A percentile compares a stretch with the other conserved stretches of the same genome.
These are phyloP conservation scores for Chimonanthus praecox DNA, from an alignment of 164 flowering plant species.

Conservation along the genomic window DNA sequence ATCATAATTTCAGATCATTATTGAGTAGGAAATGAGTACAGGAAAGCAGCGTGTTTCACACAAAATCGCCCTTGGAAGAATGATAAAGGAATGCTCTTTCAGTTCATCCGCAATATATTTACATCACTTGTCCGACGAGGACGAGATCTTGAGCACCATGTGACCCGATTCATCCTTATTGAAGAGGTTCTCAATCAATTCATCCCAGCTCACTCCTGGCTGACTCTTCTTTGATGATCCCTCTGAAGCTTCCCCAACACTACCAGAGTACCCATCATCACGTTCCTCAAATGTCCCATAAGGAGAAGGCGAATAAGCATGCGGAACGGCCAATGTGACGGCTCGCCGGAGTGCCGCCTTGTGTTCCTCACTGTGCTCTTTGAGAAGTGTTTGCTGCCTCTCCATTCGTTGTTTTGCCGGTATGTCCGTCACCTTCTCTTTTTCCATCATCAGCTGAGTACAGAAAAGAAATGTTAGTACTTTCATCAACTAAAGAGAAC, in stretches of 20 bases:
- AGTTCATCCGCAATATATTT: neutral
- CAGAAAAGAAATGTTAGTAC: neutral
- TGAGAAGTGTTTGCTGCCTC: conserved; percentile 48
- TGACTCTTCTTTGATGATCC: conserved; percentile 32
- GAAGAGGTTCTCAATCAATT: conserved; percentile 56
- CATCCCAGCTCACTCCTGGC: conserved; percentile 61
- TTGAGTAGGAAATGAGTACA: neutral
- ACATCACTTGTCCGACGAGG: neutral
- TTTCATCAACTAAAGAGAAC: neutral
- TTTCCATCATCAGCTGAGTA: conserved; percentile 64
- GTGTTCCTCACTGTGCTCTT: conserved; percentile 68
- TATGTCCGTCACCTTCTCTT: conserved; percentile 55
- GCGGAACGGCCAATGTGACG: conserved; percentile 55
- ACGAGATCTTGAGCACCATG: conserved; percentile 44
- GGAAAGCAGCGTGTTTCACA: neutral
- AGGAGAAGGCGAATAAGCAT: conserved; percentile 55
- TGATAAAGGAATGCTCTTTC: conserved; percentile 5
- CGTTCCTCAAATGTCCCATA: conserved; percentile 68
- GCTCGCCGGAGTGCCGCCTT: conserved; percentile 82
- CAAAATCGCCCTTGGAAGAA: conserved; percentile 1
- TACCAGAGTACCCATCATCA: conserved; percentile 27
- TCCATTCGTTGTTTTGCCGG: conserved; percentile 80
- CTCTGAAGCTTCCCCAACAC: conserved; percentile 25
- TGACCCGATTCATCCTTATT: conserved; percentile 68
- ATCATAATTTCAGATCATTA: too few relatives aligned